phyloP scores from a whole-genome alignment of 257 asterid species.

The Ajuga chamaepitys region DNA sequence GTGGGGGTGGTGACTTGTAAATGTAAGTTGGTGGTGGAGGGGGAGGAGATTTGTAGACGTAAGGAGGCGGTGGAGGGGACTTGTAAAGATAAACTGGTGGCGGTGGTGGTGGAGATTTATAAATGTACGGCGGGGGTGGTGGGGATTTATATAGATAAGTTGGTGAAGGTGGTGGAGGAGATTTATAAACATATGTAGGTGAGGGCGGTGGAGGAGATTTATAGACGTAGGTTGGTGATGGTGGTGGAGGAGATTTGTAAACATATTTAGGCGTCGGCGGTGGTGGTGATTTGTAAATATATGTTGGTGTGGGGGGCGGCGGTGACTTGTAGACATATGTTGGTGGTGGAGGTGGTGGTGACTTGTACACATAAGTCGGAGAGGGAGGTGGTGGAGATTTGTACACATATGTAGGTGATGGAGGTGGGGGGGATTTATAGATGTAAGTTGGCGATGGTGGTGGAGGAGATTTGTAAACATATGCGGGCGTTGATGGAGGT shows the following conservation, averaged over 20 bases:
- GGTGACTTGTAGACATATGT: constrained; percentile 24
- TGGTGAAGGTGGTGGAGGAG: constrained; percentile 26
- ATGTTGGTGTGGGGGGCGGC: constrained; percentile 1
- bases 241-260: constrained; percentile 37
- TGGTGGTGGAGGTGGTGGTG: constrained; percentile 21
- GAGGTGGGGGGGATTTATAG: constrained; percentile 29
- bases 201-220: constrained; percentile 24
- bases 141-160: neutral
- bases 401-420: constrained; percentile 17
- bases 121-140: constrained; percentile 17
- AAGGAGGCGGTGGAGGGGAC: neutral
- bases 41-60: constrained; percentile 15
- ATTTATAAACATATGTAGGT: constrained; percentile 16
- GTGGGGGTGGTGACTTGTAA: constrained; percentile 8
- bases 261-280: constrained; percentile 8
- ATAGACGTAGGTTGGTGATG: constrained; percentile 21
- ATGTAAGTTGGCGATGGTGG: constrained; percentile 12
- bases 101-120: constrained; percentile 12
- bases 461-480: constrained; percentile 26
- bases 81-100: neutral
- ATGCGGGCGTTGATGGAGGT: constrained; percentile 11
- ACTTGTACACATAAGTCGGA: neutral
- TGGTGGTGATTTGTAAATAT: constrained; percentile 19
- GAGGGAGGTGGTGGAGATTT: constrained; percentile 30
- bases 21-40: neutral